phyloP scores from a whole-genome alignment of 768 basidiomycete species.

The Lactarius indigo region DNA sequence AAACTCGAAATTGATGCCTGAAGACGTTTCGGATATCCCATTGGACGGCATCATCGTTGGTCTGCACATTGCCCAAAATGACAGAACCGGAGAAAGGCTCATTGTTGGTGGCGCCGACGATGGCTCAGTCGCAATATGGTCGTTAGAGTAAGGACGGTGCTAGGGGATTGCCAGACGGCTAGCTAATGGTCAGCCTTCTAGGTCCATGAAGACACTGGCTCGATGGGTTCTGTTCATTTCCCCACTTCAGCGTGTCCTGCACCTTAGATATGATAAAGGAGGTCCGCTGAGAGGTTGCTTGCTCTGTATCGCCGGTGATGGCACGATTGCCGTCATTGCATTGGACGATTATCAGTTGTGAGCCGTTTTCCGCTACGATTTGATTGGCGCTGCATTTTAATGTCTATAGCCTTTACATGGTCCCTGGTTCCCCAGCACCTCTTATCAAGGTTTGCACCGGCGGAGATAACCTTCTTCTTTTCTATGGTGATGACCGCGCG shows the following conservation, averaged over 20 bases:
- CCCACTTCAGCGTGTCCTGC: constrained; percentile 56
- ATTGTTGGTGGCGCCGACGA: constrained; percentile 76
- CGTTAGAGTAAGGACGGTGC: constrained; percentile 46
- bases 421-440: constrained; percentile 77
- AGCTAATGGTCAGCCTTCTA: constrained; percentile 30
- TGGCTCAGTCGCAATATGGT: constrained; percentile 76
- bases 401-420: constrained; percentile 59
- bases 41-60: constrained; percentile 47
- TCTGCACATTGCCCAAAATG: constrained; percentile 55
- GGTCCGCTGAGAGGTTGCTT: constrained; percentile 64
- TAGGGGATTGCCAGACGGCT: background rate
- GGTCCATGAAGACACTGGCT: constrained; percentile 61
- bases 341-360: constrained; percentile 78
- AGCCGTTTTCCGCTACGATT: constrained; percentile 31
- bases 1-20: constrained; percentile 28
- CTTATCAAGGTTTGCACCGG: constrained; percentile 61
- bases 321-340: constrained; percentile 77
- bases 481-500: constrained; percentile 73
- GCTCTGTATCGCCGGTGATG: constrained; percentile 71
- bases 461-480: constrained; percentile 65
- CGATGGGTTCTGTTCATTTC: constrained; percentile 72
- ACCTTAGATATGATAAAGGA: constrained; percentile 47
- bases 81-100: constrained; percentile 54
- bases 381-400: background rate
- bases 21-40: constrained; percentile 42